A percentile compares a stretch with the other conserved stretches of the same genome.
These are phyloP conservation scores for Polymyxa betae DNA, from an alignment of 208 protist species.

Conservation along the genomic window DNA sequence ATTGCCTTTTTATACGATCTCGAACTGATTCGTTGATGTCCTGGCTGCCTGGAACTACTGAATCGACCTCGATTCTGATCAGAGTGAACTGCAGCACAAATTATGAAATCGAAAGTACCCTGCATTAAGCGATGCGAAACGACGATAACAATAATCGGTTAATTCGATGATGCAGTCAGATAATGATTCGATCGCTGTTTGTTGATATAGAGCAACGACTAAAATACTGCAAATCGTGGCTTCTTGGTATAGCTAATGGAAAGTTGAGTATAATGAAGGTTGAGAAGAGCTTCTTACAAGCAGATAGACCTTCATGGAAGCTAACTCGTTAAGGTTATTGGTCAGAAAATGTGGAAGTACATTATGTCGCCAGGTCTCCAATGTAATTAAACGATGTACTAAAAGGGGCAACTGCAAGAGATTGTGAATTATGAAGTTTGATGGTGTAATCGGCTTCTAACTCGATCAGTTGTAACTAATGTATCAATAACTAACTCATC, in stretches of 20 bases:
- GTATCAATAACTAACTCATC: constrained; percentile 35
- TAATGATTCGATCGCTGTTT: constrained; percentile 19
- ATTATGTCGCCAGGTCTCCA: constrained; percentile 8
- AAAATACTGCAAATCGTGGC: constrained; percentile 28
- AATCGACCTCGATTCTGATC: neutral
- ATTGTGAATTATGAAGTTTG: neutral
- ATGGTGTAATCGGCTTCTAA: neutral
- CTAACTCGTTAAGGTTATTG: neutral
- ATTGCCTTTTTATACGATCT: neutral
- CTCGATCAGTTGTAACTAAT: neutral
- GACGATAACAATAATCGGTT: constrained; percentile 36
- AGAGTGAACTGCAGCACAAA: neutral
- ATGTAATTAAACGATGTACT: neutral
- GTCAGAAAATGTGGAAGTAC: neutral
- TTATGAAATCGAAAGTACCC: neutral
- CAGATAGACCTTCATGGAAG: constrained; percentile 5
- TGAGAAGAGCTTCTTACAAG: neutral
- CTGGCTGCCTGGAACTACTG: neutral
- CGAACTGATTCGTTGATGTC: neutral
- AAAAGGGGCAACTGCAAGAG: neutral
- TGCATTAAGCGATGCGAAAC: neutral
- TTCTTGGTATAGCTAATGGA: constrained; percentile 51
- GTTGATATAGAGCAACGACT: neutral
- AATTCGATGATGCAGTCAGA: constrained; percentile 11
- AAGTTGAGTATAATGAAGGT: too few species aligned